Evolutionary conservation across 2,329 filamentous ascomycete species (phyloP).

Genomic region (Trichoderma gracile): DNA sequence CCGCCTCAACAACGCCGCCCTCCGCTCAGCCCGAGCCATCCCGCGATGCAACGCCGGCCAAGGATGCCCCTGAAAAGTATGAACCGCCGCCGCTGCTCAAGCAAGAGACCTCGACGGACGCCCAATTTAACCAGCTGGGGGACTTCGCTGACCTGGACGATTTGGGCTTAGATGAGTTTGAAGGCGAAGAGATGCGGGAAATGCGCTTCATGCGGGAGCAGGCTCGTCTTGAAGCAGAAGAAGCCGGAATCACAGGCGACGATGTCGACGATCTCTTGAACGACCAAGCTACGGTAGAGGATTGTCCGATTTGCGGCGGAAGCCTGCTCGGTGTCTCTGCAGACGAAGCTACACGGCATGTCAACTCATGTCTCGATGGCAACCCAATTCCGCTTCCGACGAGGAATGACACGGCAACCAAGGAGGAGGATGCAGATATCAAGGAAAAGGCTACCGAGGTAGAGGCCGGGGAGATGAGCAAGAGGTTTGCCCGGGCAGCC

Average conservation of each 20-base stretch:
- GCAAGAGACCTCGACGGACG: slow-evolving; percentile 36
- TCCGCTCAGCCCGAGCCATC: not conserved
- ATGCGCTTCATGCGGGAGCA: slow-evolving; percentile 76
- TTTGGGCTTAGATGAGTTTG: slow-evolving; percentile 52
- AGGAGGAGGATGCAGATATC: not conserved
- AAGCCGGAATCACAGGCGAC: slow-evolving; percentile 45
- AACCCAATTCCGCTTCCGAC: slow-evolving; percentile 61
- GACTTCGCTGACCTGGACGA: slow-evolving; percentile 54
- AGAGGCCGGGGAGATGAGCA: slow-evolving; percentile 47
- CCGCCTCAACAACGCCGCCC: not conserved
- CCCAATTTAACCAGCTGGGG: slow-evolving; percentile 42
- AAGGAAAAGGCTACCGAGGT: slow-evolving; percentile 32
- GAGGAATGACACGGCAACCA: slow-evolving; percentile 27
- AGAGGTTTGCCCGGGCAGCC: slow-evolving; percentile 65
- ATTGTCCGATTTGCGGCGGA: slow-evolving; percentile 77
- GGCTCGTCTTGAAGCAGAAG: slow-evolving; percentile 62
- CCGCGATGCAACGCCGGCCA: not conserved
- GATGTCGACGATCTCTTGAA: slow-evolving; percentile 39
- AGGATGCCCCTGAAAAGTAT: slow-evolving; percentile 21
- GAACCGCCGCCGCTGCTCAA: slow-evolving; percentile 32
- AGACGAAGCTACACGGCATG: slow-evolving; percentile 77
- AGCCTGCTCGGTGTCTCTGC: slow-evolving; percentile 59
- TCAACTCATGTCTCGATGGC: slow-evolving; percentile 91
- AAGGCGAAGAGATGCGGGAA: slow-evolving; percentile 66
- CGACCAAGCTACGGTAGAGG: slow-evolving; percentile 37